Base-by-base conservation (phyloP, 108 stramenopile genomes). In the Chaetoceros tenuissimus region DNA sequence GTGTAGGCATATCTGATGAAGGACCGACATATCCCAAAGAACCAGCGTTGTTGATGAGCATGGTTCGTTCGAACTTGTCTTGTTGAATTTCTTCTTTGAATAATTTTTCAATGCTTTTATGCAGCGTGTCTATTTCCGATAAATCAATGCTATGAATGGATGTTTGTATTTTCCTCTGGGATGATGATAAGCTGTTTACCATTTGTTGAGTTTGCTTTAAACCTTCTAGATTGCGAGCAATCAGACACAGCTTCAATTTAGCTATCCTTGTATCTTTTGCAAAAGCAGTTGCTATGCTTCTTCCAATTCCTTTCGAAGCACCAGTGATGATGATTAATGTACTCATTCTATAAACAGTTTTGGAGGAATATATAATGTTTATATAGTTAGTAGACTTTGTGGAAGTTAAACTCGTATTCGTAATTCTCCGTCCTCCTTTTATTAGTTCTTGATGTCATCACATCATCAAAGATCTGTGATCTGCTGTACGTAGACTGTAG, bases 1-100 rank as follows among this genome's bases (percentile, higher is more conserved):
- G 54, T 8, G 71, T 66, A 1, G 63, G 54, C 26, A 72, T 64
- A 24, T 55, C 61, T 8, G 66, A 28, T 21, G 48, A 65, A 23
- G 22, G 21, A 16, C 88, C 88, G 31, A 90, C 54, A 46, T 70
- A 68, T 19, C 84, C 84, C 27, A 90, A 30, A 19, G 68, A 74
- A 22, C 82, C 88, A 23, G 82, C 84, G 31, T 90, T 90, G 63
- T 84, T 85, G 64, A 90, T 62, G 18, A 90, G 62, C 44, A 83
- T 53, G 40, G 80, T 67, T 34, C 64, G 65, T 55, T 65, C 48
- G 50, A 64, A 79, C 19, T 44, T 28, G 24, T 52, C 60, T 48
- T 51, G 46, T 46, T 21, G 21, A 18, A 10, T 28, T 24, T 13
- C 8, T 10, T 40, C 13, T 13, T 10, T 10, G 22, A 82, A 69